Evolutionary conservation across 179 eudicot genomes (phyloP).

Genomic region (Amaranthus tricolor): DNA sequence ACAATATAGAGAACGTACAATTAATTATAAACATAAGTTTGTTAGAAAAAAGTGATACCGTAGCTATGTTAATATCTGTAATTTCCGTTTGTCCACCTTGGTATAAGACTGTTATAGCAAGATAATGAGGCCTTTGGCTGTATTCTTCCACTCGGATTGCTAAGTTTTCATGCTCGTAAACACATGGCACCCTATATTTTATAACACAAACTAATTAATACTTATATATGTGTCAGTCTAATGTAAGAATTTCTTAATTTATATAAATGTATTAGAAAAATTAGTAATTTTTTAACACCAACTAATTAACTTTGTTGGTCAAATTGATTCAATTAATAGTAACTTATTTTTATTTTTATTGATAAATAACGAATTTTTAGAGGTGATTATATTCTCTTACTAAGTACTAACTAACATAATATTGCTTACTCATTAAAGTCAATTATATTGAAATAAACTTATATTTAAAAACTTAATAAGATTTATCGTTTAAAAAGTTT

Average conservation of each 20-base stretch:
- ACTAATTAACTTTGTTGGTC: too few relatives aligned
- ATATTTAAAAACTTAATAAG: too few relatives aligned
- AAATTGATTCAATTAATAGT: too few relatives aligned
- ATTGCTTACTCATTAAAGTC: too few relatives aligned
- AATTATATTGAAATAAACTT: too few relatives aligned
- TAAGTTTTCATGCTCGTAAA: slow-evolving; percentile 46
- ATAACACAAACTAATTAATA: not conserved
- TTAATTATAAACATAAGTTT: not conserved
- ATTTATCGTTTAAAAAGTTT: too few relatives aligned
- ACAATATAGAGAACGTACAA: not conserved
- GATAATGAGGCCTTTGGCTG: slow-evolving; percentile 50
- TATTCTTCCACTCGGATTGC: slow-evolving; percentile 54
- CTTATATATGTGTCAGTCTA: not conserved
- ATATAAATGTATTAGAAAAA: not conserved
- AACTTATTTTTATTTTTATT: too few relatives aligned
- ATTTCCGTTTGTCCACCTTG: slow-evolving; percentile 84
- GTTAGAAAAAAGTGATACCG: slow-evolving; percentile 30
- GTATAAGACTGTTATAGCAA: slow-evolving; percentile 53
- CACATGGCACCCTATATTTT: slow-evolving; percentile 55
- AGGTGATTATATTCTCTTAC: too few relatives aligned
- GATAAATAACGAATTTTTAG: too few relatives aligned
- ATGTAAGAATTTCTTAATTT: not conserved
- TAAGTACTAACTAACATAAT: too few relatives aligned
- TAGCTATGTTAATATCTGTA: slow-evolving; percentile 46
- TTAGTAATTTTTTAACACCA: too few relatives aligned